These are phyloP conservation scores for Phytophthora capsici DNA, from an alignment of 352 stramenopile genomes.

Conservation along the genomic window DNA sequence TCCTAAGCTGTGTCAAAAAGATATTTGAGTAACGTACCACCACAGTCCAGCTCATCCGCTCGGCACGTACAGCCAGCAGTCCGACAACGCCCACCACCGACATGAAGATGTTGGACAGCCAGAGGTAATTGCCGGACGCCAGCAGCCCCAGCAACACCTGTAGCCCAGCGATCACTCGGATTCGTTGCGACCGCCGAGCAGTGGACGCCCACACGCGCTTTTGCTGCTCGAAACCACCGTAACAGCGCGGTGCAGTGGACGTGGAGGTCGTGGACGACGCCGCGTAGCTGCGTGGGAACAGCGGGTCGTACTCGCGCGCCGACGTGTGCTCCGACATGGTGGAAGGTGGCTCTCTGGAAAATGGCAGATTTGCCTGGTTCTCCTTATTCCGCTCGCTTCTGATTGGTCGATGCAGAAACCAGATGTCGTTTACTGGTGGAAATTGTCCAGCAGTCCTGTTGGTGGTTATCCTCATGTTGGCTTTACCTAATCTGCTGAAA, in stretches of 20 bases:
- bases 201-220: slow-evolving; percentile 78
- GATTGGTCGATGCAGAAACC: slow-evolving; percentile 3
- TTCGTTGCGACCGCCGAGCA: slow-evolving; percentile 63
- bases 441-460: not conserved
- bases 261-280: slow-evolving; percentile 44
- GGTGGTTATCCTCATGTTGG: no score
- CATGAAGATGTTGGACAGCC: slow-evolving; percentile 79
- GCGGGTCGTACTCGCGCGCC: slow-evolving; percentile 43
- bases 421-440: slow-evolving; percentile 8
- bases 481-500: no score
- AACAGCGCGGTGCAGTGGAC: slow-evolving; percentile 48
- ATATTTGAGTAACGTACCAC: slow-evolving; percentile 48
- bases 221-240: slow-evolving; percentile 82
- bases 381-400: slow-evolving; percentile 2
- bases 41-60: slow-evolving; percentile 82
- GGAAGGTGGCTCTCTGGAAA: not conserved
- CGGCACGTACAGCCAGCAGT: slow-evolving; percentile 71
- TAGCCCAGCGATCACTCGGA: slow-evolving; percentile 64
- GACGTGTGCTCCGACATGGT: slow-evolving; percentile 26
- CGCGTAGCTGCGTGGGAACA: slow-evolving; percentile 43
- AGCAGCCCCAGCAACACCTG: slow-evolving; percentile 69
- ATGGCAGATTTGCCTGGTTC: slow-evolving; percentile 5
- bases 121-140: slow-evolving; percentile 76
- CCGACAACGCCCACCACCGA: slow-evolving; percentile 71
- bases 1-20: not conserved